These are phyloP conservation scores for Casaregolazyma lundiana DNA, from an alignment of 1,139 yeast genomes.

Conservation along the genomic window DNA sequence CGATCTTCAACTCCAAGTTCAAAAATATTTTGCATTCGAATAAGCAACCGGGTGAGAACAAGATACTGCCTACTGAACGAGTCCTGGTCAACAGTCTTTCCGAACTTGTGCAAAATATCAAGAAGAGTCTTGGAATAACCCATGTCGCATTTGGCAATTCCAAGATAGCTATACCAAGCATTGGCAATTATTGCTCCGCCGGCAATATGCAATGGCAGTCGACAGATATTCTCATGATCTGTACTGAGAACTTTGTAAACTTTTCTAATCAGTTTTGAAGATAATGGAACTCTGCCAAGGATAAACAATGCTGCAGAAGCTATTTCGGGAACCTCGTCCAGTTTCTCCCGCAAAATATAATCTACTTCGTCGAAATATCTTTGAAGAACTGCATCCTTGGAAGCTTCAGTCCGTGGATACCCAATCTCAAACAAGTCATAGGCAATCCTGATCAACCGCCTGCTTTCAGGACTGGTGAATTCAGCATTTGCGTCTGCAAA, in stretches of 20 bases:
- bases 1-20: slow-evolving; percentile 1
- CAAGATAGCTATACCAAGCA: slow-evolving; percentile 7
- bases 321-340: background rate
- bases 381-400: background rate
- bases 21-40: slow-evolving; percentile 7
- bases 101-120: slow-evolving; percentile 5
- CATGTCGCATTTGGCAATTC: slow-evolving; percentile 1
- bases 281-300: slow-evolving; percentile 8
- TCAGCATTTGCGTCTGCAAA: slow-evolving; percentile 4
- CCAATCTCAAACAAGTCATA: slow-evolving; percentile 2
- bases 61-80: slow-evolving; percentile 11
- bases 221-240: background rate
- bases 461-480: background rate
- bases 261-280: background rate
- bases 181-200: slow-evolving; percentile 11
- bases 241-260: slow-evolving; percentile 1
- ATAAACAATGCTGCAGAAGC: slow-evolving; percentile 9
- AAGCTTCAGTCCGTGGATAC: background rate
- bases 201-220: slow-evolving; percentile 3
- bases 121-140: slow-evolving; percentile 3
- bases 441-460: slow-evolving; percentile 5
- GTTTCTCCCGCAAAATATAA: background rate
- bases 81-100: background rate
- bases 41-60: slow-evolving; percentile 9
- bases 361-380: slow-evolving; percentile 2